These are phyloP conservation scores for Daedalea quercina DNA, from an alignment of 768 basidiomycete genomes.

Conservation along the genomic window DNA sequence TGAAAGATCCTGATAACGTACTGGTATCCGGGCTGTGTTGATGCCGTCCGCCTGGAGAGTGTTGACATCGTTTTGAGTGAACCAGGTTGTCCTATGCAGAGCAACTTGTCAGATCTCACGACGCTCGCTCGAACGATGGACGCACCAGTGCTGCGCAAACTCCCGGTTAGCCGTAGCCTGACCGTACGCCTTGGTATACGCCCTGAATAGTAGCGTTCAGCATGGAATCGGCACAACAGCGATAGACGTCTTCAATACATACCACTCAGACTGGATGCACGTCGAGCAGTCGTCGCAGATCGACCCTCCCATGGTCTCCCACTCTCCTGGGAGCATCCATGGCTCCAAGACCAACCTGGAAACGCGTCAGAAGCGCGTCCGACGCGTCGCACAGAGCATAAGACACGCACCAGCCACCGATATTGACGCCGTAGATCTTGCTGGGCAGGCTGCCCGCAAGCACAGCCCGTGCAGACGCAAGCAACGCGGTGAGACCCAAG, in stretches of 20 bases:
- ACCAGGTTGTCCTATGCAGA: constrained; percentile 56
- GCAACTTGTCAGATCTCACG: not conserved
- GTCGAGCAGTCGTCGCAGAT: constrained; percentile 47
- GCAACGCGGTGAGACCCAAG: not conserved
- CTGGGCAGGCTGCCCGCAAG: constrained; percentile 16
- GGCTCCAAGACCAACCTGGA: constrained; percentile 66
- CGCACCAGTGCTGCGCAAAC: constrained; percentile 61
- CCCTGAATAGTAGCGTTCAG: constrained; percentile 28
- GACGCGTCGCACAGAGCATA: not conserved
- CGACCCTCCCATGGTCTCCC: constrained; percentile 70
- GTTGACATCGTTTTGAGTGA: constrained; percentile 54
- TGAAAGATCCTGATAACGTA: constrained; percentile 24
- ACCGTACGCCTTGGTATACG: constrained; percentile 47
- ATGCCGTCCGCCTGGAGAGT: constrained; percentile 48
- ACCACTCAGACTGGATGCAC: constrained; percentile 71
- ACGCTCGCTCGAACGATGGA: not conserved
- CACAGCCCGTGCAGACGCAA: not conserved
- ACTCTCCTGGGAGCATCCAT: constrained; percentile 84
- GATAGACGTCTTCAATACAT: constrained; percentile 11
- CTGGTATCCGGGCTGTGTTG: constrained; percentile 75
- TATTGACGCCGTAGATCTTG: constrained; percentile 68
- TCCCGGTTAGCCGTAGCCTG: constrained; percentile 49
- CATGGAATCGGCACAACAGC: not conserved
- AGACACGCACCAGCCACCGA: constrained; percentile 53
- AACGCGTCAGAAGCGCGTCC: not conserved